phyloP scores from a whole-genome alignment of 2,329 filamentous ascomycete species.

The Elsinoe necatrix region DNA sequence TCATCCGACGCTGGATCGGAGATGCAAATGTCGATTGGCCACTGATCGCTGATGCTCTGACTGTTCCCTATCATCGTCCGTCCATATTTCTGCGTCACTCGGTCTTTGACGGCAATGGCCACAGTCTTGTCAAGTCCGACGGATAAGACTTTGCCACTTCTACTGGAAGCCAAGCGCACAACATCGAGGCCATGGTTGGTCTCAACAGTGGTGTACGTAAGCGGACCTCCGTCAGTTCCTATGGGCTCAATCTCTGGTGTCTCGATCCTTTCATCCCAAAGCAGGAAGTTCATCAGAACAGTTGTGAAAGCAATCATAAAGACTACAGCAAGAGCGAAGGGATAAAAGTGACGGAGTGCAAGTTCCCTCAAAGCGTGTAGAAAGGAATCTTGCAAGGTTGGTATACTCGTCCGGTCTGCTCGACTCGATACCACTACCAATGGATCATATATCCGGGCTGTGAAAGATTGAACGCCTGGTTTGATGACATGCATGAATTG shows the following conservation, averaged over 20 bases:
- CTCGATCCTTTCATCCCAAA: constrained; percentile 53
- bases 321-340: constrained; percentile 56
- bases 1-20: not conserved
- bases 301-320: constrained; percentile 57
- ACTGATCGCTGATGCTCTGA: not conserved
- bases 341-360: constrained; percentile 58
- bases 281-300: constrained; percentile 63
- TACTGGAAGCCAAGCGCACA: constrained; percentile 53
- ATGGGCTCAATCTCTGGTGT: constrained; percentile 36
- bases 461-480: constrained; percentile 60
- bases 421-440: constrained; percentile 63
- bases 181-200: constrained; percentile 61
- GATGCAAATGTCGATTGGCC: not conserved
- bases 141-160: constrained; percentile 58
- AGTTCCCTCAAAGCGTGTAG: constrained; percentile 43
- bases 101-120: constrained; percentile 26
- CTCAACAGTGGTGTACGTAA: constrained; percentile 54
- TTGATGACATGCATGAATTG: constrained; percentile 72
- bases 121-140: constrained; percentile 63
- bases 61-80: not conserved
- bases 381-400: constrained; percentile 42
- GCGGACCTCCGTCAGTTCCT: constrained; percentile 42
- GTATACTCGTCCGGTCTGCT: constrained; percentile 53
- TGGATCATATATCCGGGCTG: constrained; percentile 67
- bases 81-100: not conserved